Evolutionary conservation across 495 filamentous ascomycete genomes (phyloP).

Genomic region (Hapsidospora chrysogenum): DNA sequence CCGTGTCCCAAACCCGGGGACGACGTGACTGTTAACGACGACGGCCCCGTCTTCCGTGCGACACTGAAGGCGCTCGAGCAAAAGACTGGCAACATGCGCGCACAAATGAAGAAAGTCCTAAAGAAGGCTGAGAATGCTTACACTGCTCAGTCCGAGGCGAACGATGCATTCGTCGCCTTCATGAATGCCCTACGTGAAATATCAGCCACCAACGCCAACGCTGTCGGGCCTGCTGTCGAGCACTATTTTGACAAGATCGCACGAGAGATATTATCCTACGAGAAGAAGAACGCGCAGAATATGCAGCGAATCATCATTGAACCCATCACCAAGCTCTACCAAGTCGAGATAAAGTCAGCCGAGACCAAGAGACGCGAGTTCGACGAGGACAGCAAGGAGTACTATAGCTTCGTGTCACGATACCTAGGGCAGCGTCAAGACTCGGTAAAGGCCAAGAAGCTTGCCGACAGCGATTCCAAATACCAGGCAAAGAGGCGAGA

Average conservation of each 20-base stretch:
- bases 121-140: conserved; percentile 80
- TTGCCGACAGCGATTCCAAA: conserved; percentile 83
- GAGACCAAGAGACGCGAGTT: conserved; percentile 96
- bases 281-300: conserved; percentile 66
- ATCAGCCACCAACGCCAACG: conserved; percentile 80
- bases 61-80: conserved; percentile 95
- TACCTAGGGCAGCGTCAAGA: conserved; percentile 94
- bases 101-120: conserved; percentile 88
- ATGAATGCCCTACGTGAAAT: conserved; percentile 80
- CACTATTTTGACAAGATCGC: conserved; percentile 98
- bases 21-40: conserved; percentile 71
- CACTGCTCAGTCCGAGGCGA: conserved; percentile 62
- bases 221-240: conserved; percentile 86
- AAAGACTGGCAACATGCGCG: conserved; percentile 87
- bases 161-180: conserved; percentile 67
- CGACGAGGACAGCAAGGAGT: conserved; percentile 95
- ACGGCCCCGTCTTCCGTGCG: conserved; percentile 89
- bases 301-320: conserved; percentile 89
- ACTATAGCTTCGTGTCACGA: conserved; percentile 83
- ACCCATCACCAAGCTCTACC: conserved; percentile 79
- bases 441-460: conserved; percentile 92
- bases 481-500: conserved; percentile 88
- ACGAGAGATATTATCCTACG: conserved; percentile 73
- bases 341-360: conserved; percentile 92
- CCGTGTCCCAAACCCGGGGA: conserved; percentile 73